Conservation (phyloP, 345 rosid genomes). For the Acer campestre region DNA sequence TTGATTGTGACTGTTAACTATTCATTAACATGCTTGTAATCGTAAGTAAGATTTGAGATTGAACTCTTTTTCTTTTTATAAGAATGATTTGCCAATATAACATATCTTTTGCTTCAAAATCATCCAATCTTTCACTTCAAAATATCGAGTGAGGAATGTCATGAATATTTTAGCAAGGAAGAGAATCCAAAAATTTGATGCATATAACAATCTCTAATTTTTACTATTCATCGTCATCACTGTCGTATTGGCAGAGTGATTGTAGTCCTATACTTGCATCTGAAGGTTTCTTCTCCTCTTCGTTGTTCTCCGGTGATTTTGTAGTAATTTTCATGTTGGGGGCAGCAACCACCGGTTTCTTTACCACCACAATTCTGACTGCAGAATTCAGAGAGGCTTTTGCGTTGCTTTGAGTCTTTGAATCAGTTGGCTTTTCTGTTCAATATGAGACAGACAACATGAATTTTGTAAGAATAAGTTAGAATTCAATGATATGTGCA, state of each 20-base stretch:
- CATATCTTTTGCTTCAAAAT: neutral
- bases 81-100: neutral
- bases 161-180: neutral
- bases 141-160: neutral
- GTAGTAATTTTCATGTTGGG: slow-evolving; percentile 16
- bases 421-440: slow-evolving; percentile 32
- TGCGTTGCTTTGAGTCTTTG: slow-evolving; percentile 22
- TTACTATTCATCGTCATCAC: slow-evolving; percentile 59
- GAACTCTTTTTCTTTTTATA: too few species aligned
- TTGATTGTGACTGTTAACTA: slow-evolving; percentile 21
- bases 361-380: slow-evolving; percentile 49
- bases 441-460: neutral
- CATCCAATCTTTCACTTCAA: neutral
- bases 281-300: slow-evolving; percentile 23
- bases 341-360: slow-evolving; percentile 41
- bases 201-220: neutral
- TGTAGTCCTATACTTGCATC: slow-evolving; percentile 37
- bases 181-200: neutral
- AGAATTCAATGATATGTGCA: neutral
- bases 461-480: neutral
- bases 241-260: slow-evolving; percentile 66
- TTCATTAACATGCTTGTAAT: slow-evolving; percentile 23
- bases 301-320: slow-evolving; percentile 35
- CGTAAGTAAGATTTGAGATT: neutral
- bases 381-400: slow-evolving; percentile 36